Evolutionary conservation across 2,329 filamentous ascomycete genomes (phyloP).

Genomic region (Ophiostoma sp.): DNA sequence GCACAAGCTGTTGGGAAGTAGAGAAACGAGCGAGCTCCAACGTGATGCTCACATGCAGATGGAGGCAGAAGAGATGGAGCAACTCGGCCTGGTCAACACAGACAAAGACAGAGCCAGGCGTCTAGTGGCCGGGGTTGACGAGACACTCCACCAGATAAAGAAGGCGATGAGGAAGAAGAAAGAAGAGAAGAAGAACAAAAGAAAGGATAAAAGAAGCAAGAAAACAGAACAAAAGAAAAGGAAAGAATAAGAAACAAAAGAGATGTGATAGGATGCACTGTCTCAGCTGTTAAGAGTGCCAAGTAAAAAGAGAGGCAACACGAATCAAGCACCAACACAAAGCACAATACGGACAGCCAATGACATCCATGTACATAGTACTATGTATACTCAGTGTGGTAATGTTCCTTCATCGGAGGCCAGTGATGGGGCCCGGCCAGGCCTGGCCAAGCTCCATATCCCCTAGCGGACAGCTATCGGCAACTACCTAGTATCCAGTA

Average conservation of each 20-base stretch:
- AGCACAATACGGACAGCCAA: neutral
- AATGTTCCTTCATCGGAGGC: neutral
- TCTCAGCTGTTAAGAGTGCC: neutral
- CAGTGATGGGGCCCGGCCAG: neutral
- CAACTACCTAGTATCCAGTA: neutral
- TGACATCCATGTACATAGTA: neutral
- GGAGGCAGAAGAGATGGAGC: neutral
- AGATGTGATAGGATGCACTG: neutral
- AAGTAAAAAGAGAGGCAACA: neutral
- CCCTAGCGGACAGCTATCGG: too few relatives aligned
- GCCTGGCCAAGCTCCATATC: neutral
- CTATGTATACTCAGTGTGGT: too few relatives aligned
- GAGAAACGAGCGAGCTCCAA: neutral
- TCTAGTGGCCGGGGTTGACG: neutral
- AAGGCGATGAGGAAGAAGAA: neutral
- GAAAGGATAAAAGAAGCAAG: neutral
- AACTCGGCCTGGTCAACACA: neutral
- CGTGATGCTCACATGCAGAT: neutral
- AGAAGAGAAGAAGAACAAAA: neutral
- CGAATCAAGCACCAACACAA: neutral
- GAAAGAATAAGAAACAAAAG: slow-evolving; percentile 13
- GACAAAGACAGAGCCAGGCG: neutral
- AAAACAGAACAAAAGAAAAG: neutral
- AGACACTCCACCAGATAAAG: neutral
- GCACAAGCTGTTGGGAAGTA: neutral